phyloP scores from a whole-genome alignment of 2,329 filamentous ascomycete species.

The Blastomyces percursus region DNA sequence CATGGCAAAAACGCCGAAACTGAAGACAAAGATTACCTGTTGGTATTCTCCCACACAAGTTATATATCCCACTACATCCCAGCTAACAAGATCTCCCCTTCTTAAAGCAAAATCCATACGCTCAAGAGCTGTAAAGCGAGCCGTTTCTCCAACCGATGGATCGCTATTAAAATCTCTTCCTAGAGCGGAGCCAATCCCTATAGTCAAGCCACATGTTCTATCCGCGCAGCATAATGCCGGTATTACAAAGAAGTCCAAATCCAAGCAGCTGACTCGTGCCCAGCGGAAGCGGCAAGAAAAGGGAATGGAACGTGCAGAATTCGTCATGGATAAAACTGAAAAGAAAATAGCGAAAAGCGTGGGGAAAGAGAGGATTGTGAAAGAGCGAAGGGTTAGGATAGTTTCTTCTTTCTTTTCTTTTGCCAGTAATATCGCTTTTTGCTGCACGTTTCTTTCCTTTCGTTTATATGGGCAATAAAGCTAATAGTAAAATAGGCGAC shows the following conservation, averaged over 20 bases:
- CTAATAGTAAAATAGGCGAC: conserved; percentile 12
- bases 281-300: conserved; percentile 46
- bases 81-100: background rate
- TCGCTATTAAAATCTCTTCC: conserved; percentile 37
- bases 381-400: conserved; percentile 34
- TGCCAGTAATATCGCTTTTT: background rate
- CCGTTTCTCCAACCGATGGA: conserved; percentile 44
- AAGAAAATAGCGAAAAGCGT: conserved; percentile 46
- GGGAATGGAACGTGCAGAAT: conserved; percentile 46
- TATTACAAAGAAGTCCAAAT: conserved; percentile 39
- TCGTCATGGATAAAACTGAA: conserved; percentile 44
- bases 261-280: conserved; percentile 41
- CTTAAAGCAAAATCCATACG: conserved; percentile 41
- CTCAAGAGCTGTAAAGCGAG: conserved; percentile 50
- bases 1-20: conserved; percentile 31
- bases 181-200: conserved; percentile 28
- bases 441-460: background rate
- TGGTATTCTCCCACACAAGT: background rate
- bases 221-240: conserved; percentile 41
- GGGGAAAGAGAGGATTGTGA: conserved; percentile 38
- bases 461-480: background rate
- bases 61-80: conserved; percentile 4
- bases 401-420: background rate
- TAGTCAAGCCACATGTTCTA: conserved; percentile 37
- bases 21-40: conserved; percentile 24